Conservation (phyloP, 192 early-diverging fungal species). For the Entomortierella beljakovae region DNA sequence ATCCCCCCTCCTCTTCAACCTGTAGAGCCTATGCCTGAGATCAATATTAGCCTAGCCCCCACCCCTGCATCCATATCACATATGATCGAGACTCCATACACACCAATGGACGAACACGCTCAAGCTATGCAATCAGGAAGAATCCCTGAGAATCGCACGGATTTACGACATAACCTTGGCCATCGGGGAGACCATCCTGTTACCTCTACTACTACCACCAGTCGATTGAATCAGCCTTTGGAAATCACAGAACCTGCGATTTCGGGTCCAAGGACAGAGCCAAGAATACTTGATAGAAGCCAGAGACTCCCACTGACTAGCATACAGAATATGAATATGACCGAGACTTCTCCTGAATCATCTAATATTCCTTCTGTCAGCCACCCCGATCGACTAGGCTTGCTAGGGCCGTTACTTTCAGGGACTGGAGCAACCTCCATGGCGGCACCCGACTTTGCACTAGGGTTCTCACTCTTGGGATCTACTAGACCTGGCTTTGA, state of each 20-base stretch:
- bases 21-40: slow-evolving; percentile 1
- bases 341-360: background rate
- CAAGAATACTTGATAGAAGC: too few species aligned
- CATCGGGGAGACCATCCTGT: background rate
- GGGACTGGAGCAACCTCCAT: slow-evolving; percentile 9
- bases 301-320: background rate
- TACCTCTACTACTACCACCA: too few species aligned
- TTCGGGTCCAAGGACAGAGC: too few species aligned
- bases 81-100: background rate
- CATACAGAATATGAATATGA: background rate
- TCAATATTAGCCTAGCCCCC: background rate
- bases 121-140: background rate
- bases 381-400: slow-evolving; percentile 17
- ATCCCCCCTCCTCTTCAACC: background rate
- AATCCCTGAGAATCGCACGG: background rate
- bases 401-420: slow-evolving; percentile 38
- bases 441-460: background rate
- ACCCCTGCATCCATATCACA: background rate
- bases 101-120: background rate
- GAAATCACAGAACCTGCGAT: too few species aligned
- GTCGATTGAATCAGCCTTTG: too few species aligned
- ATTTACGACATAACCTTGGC: background rate
- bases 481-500: slow-evolving; percentile 18
- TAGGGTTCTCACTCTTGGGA: slow-evolving; percentile 8
- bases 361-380: background rate